Evolutionary conservation across 805 yeast genomes (phyloP).

Genomic region (Metschnikowia santaceciliae): DNA sequence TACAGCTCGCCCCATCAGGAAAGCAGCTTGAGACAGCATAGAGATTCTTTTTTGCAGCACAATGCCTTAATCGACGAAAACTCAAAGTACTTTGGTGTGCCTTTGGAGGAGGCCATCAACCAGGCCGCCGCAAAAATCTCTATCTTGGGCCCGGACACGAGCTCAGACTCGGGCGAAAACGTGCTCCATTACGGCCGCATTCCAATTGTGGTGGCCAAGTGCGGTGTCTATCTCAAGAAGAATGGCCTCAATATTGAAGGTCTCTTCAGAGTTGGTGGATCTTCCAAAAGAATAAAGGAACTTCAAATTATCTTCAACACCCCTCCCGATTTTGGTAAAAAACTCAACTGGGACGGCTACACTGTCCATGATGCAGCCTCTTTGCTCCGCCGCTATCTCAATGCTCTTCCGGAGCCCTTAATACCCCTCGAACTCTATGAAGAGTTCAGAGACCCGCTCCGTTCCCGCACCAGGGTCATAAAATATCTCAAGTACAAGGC

Average conservation of each 20-base stretch:
- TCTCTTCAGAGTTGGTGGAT: conserved; percentile 89
- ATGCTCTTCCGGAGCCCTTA: conserved; percentile 87
- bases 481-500: conserved; percentile 63
- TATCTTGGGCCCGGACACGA: conserved; percentile 46
- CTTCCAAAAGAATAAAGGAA: conserved; percentile 81
- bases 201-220: conserved; percentile 92
- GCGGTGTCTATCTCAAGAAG: conserved; percentile 81
- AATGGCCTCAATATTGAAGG: conserved; percentile 83
- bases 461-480: conserved; percentile 57
- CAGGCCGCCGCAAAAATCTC: conserved; percentile 77
- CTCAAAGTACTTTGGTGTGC: conserved; percentile 71
- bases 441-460: conserved; percentile 71
- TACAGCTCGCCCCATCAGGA: conserved; percentile 15
- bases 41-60: conserved; percentile 48
- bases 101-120: conserved; percentile 63
- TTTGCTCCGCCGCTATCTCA: conserved; percentile 76
- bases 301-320: conserved; percentile 78
- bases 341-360: conserved; percentile 86
- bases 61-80: conserved; percentile 43
- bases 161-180: conserved; percentile 42
- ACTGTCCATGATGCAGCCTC: conserved; percentile 97
- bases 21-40: conserved; percentile 34
- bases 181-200: conserved; percentile 79
- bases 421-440: conserved; percentile 77
- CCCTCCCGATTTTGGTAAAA: conserved; percentile 88